These are phyloP conservation scores for Pseudogymnoascus sp. DNA, from an alignment of 2,329 filamentous ascomycete genomes.

Conservation along the genomic window DNA sequence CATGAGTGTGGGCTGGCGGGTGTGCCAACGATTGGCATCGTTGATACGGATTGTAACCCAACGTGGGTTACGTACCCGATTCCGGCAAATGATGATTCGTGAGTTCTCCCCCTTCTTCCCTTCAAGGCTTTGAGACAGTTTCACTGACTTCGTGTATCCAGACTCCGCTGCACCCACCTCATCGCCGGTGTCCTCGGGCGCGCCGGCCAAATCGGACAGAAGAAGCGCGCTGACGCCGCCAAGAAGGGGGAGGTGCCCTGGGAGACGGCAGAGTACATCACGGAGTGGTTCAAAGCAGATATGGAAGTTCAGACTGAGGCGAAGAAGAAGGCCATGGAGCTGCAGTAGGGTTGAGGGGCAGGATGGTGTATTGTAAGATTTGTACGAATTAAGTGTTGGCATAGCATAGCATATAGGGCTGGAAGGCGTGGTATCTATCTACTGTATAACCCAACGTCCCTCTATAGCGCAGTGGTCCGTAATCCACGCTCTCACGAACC, in stretches of 20 bases:
- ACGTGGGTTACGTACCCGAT: constrained; percentile 95
- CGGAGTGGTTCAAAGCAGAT: constrained; percentile 16
- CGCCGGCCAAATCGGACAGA: constrained; percentile 71
- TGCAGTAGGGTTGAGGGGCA: not conserved
- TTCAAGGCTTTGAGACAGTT: not conserved
- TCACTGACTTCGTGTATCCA: constrained; percentile 29
- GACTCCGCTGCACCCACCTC: constrained; percentile 70
- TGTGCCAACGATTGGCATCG: constrained; percentile 87
- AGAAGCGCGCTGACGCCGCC: constrained; percentile 55
- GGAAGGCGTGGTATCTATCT: not conserved
- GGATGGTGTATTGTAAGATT: not conserved
- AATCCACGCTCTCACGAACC: not conserved
- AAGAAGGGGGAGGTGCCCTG: constrained; percentile 55
- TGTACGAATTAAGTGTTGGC: constrained; percentile 1
- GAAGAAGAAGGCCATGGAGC: not conserved
- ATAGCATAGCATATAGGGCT: constrained; percentile 2
- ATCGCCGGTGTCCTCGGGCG: constrained; percentile 79
- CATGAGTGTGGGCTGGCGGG: constrained; percentile 84
- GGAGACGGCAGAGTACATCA: constrained; percentile 31
- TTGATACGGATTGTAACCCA: constrained; percentile 88
- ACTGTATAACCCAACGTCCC: not conserved
- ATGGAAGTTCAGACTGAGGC: not conserved
- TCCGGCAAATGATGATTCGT: constrained; percentile 93
- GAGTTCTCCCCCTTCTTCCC: constrained; percentile 22
- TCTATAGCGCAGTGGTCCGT: not conserved